Evolutionary conservation across 805 yeast genomes (phyloP), one percentile per base, ranked within the genome.

Genomic region (Yueomyces sp.): DNA sequence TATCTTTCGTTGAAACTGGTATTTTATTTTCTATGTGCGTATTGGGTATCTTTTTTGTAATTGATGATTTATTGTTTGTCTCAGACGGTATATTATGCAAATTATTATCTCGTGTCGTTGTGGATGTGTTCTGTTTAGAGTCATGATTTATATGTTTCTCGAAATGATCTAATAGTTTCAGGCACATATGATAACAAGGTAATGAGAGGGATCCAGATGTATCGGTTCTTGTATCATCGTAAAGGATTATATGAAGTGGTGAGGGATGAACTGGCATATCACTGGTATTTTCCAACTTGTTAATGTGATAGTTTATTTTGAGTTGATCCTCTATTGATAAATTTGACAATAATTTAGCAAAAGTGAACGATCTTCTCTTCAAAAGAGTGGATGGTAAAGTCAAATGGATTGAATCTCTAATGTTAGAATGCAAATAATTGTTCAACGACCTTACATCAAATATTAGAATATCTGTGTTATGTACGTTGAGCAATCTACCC

Each of bases 351-450:
- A 85, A 77, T 54, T 77, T 70, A 40, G 64, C 65, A 44, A 88
- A 65, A 3, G 78, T 77, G 53, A 84, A 88, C 43, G 79, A 81
- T 32, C 77, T 67, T 49, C 97, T 72, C 57, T 79, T 83, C 49
- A 88, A 65, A 38, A 88, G 67, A 0, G 96, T 88, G n/a, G 95
- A 81, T 2, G 97, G 96, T 11, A 88, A 64, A 59, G 94, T 85
- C 36, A 90, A 72, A 57, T 85, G 85, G 39, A 85, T 66, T 1
- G 96, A 74, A 38, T 72, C 67, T 3, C 52, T 54, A 9, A 90
- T 60, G 48, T 80, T 86, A 2, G 69, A 56, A 46, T 68, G 72
- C 38, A 79, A 70, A 56, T 67, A 85, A 45, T 84, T 90, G 28
- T 83, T 78, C 56, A 79, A 85, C 0, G 96, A 85, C 44, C 97